Percentiles rank a stretch among this genome's conserved stretches.
Conservation (phyloP, 1,284 basidiomycete genomes). For the Moniliophthora roreri region DNA sequence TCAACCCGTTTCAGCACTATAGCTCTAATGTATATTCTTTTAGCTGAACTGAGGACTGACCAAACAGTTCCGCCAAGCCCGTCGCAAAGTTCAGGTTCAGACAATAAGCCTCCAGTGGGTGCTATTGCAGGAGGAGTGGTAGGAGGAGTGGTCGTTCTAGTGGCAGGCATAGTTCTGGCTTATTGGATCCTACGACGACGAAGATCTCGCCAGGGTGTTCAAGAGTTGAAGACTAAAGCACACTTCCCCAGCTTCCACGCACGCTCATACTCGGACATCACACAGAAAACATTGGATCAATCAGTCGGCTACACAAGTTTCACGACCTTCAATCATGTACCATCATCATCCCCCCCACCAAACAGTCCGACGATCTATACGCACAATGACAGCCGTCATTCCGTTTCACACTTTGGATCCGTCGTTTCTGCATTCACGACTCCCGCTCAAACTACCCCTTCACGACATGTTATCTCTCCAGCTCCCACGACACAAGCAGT, state of each 20-base stretch:
- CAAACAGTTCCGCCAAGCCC: too few relatives aligned
- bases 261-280: neutral
- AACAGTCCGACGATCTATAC: neutral
- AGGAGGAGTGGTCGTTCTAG: neutral
- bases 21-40: too few relatives aligned
- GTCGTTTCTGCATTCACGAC: neutral
- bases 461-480: neutral
- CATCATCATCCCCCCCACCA: neutral
- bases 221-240: neutral
- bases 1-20: too few relatives aligned
- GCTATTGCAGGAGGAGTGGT: slow-evolving; percentile 1
- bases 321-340: neutral
- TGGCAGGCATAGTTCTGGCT: neutral
- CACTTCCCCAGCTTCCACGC: neutral
- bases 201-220: neutral
- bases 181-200: neutral
- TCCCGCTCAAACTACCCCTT: neutral
- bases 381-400: too few relatives aligned
- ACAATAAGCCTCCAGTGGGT: neutral
- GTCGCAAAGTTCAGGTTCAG: too few relatives aligned
- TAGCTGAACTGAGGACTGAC: too few relatives aligned
- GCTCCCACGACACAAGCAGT: neutral
- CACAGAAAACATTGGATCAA: neutral
- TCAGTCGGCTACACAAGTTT: neutral
- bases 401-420: neutral